A percentile compares a stretch with the other conserved stretches of the same genome.
Conservation (phyloP, 768 basidiomycete species). For the Pleurotus ostreatus region DNA sequence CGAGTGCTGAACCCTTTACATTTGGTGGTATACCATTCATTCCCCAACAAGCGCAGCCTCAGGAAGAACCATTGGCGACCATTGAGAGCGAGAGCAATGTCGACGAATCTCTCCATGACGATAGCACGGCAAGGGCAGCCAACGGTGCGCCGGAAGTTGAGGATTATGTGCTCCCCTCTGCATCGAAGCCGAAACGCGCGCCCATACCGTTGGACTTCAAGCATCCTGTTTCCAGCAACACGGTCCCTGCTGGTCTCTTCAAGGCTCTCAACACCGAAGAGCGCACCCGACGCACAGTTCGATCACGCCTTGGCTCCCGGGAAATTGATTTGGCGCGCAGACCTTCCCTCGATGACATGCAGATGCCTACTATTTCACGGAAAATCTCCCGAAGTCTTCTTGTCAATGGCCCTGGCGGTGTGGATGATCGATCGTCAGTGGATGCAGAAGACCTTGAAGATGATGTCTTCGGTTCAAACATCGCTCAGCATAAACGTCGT, state of each 20-base stretch:
- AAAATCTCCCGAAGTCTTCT: conserved; percentile 50
- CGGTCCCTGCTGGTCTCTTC: conserved; percentile 83
- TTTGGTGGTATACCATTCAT: conserved; percentile 48
- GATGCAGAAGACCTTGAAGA: conserved; percentile 21
- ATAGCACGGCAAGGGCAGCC: conserved; percentile 31
- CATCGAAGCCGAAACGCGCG: conserved; percentile 50
- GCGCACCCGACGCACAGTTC: conserved; percentile 64
- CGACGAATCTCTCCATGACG: conserved; percentile 27
- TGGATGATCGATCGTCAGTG: conserved; percentile 18
- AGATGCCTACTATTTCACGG: conserved; percentile 66
- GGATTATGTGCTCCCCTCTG: conserved; percentile 21
- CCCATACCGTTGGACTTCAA: conserved; percentile 78
- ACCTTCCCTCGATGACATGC: conserved; percentile 75
- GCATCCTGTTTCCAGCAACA: conserved; percentile 52
- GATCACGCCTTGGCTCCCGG: conserved; percentile 70
- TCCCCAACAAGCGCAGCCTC: conserved; percentile 18
- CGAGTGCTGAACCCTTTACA: conserved; percentile 56
- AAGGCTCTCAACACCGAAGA: conserved; percentile 75
- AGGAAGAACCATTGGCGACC: conserved; percentile 10
- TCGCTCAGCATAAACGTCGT: conserved; percentile 36
- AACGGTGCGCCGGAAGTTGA: conserved; percentile 20
- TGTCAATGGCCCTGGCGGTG: conserved; percentile 52
- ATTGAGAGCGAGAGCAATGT: conserved; percentile 13
- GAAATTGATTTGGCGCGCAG: conserved; percentile 65
- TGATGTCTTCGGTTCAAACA: conserved; percentile 31